A percentile compares a stretch with the other conserved stretches of the same genome.
phyloP scores from a whole-genome alignment of 164 flowering plant genomes.

The Aristolochia fimbriata region DNA sequence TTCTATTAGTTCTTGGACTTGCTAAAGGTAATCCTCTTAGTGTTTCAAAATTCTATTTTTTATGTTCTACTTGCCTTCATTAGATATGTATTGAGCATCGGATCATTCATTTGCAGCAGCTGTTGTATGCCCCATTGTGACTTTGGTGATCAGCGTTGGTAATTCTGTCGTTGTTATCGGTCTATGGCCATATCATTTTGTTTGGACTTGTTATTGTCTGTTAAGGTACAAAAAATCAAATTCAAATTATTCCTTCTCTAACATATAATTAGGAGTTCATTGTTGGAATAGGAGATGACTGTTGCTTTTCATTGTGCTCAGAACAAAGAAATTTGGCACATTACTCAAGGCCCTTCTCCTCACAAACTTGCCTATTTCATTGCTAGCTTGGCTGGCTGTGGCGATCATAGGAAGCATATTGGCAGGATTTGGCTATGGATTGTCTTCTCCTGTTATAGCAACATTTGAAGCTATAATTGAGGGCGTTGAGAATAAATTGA shows the following conservation, averaged over 20 bases:
- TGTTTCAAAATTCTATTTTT: background rate
- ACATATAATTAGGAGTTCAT: background rate
- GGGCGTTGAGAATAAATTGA: constrained; percentile 14
- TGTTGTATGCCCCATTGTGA: constrained; percentile 16
- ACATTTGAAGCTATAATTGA: constrained; percentile 18
- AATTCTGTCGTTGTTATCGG: constrained; percentile 17
- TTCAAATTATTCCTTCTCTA: background rate
- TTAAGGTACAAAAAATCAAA: constrained; percentile 18
- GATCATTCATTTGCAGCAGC: constrained; percentile 12
- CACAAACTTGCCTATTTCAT: constrained; percentile 8
- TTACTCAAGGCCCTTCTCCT: constrained; percentile 12
- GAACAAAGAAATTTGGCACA: constrained; percentile 17
- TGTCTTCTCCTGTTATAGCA: constrained; percentile 17
- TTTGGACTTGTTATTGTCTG: constrained; percentile 25
- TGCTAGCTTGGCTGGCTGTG: constrained; percentile 9
- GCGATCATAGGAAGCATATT: constrained; percentile 13
- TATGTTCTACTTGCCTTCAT: background rate
- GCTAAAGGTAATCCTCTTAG: no score
- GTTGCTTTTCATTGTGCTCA: background rate
- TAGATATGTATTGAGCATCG: background rate
- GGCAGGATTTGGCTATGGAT: constrained; percentile 15
- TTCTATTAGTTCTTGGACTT: no score
- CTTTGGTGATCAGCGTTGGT: constrained; percentile 13
- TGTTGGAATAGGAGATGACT: background rate
- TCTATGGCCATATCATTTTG: constrained; percentile 15